These are phyloP conservation scores for Orbilia javanica DNA, from an alignment of 2,329 filamentous ascomycete genomes.

Conservation along the genomic window DNA sequence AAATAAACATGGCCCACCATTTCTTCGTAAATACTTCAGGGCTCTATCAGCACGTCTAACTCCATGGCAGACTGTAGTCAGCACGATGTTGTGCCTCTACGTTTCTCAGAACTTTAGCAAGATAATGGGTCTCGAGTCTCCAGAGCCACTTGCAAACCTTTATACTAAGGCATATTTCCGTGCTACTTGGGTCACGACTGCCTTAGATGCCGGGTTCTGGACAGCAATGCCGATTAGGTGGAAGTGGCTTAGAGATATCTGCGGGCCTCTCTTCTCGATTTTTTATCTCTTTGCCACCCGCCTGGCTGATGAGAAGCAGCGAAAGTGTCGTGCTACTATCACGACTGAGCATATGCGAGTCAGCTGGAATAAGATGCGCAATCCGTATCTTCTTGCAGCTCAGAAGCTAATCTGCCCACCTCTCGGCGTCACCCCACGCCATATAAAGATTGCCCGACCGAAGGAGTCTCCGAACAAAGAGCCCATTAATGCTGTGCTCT, in stretches of 20 bases:
- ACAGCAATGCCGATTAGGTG: conserved; percentile 91
- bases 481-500: conserved; percentile 87
- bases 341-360: conserved; percentile 92
- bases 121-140: conserved; percentile 87
- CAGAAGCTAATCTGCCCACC: conserved; percentile 59
- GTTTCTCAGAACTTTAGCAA: conserved; percentile 93
- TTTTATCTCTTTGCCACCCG: conserved; percentile 96
- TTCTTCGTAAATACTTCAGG: conserved; percentile 76
- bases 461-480: conserved; percentile 83
- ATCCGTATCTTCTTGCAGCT: conserved; percentile 76
- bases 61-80: conserved; percentile 87
- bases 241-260: conserved; percentile 84
- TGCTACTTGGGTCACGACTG: conserved; percentile 96
- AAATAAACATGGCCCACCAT: conserved; percentile 86
- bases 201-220: conserved; percentile 96
- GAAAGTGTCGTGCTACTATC: conserved; percentile 85
- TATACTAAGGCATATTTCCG: conserved; percentile 94
- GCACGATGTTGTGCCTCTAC: conserved; percentile 92
- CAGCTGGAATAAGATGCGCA: conserved; percentile 94
- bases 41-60: conserved; percentile 79
- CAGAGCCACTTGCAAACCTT: conserved; percentile 92
- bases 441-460: conserved; percentile 86
- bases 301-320: conserved; percentile 91
- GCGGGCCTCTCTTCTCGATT: conserved; percentile 83
- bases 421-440: conserved; percentile 76